These are phyloP conservation scores for Artomyces pyxidatus DNA, from an alignment of 768 basidiomycete species.

Conservation along the genomic window DNA sequence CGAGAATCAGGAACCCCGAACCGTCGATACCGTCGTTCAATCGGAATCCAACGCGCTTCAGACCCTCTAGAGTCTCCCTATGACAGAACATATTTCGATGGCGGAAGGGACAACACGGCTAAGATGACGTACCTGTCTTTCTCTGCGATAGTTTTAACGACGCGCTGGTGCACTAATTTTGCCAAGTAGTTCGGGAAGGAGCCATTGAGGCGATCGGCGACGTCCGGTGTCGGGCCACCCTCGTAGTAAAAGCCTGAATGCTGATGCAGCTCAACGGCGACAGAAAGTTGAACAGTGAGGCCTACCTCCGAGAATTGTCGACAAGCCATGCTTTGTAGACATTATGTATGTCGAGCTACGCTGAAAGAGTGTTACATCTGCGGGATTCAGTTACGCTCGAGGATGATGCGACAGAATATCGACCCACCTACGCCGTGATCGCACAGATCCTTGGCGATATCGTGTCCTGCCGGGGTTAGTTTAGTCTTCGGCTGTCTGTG, in stretches of 20 bases:
- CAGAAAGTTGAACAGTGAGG: background rate
- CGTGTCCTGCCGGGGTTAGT: constrained; percentile 22
- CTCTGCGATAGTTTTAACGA: constrained; percentile 38
- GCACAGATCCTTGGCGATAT: constrained; percentile 25
- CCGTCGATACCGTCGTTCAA: constrained; percentile 39
- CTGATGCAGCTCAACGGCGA: background rate
- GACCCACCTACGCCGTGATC: constrained; percentile 19
- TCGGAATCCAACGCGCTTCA: constrained; percentile 49
- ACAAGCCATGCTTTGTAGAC: constrained; percentile 19
- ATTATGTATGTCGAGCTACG: constrained; percentile 30
- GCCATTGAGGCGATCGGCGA: constrained; percentile 45
- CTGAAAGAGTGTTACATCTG: constrained; percentile 22
- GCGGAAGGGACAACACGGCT: background rate
- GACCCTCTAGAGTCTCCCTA: constrained; percentile 45
- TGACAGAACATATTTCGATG: too few species aligned
- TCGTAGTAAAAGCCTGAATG: constrained; percentile 7
- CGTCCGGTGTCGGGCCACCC: constrained; percentile 26
- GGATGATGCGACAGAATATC: background rate
- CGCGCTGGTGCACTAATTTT: constrained; percentile 26
- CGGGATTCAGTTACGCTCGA: too few species aligned
- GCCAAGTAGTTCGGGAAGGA: constrained; percentile 26
- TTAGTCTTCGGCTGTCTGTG: too few species aligned
- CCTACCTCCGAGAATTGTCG: constrained; percentile 9
- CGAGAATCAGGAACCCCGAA: constrained; percentile 38
- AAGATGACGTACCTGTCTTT: constrained; percentile 37